Base-by-base conservation (phyloP, 2,329 filamentous ascomycete genomes). In the Alternaria sp. region DNA sequence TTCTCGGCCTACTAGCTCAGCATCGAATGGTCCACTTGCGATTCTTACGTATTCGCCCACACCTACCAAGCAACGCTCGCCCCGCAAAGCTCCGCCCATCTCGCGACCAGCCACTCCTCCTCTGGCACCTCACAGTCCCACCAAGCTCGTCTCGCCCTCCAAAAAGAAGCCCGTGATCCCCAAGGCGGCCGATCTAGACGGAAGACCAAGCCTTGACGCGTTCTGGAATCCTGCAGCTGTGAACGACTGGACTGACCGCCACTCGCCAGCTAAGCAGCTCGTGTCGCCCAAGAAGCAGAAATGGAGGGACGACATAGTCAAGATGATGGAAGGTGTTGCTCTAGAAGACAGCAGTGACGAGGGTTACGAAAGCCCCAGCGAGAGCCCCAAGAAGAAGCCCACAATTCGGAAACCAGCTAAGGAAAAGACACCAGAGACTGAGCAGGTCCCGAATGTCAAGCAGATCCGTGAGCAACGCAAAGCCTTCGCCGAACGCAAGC, bases 401-500 rank as follows among this genome's bases (percentile, higher is more conserved):
- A 37, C 55, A 15, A 55, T 56, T 41, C 57, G 60, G n/a, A 72
- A 62, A 21, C 57, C 66, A 18, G 45, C 55, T n/a, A 71, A 71
- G 55, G 64, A 65, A 21, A 56, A 41, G 33, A 41, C 21, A 9
- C 21, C 57, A 4, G 23, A 64, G 1, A 33, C 9, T 21, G 26
- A 51, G 6, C 20, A 51, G 30, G 55, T 70, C 3, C 65, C 69
- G 14, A 72, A 53, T 3, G 60, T 70, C 5, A 68, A 75, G 53
- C 63, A 73, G n/a, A 26, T 75, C 28, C 72, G 74, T 18, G 69
- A 75, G 21, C 73, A 77, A 62, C 69, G 74, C 30, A 91, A 88
- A 75, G 81, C 81, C 0, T 95, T 94, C 74, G 85, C 89, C 12
- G 78, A 82, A 9, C 78, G 75, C 10, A 94, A 93, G 76, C 84